Evolutionary conservation across 1,284 basidiomycete genomes (phyloP), one percentile per base, ranked within the genome.

Genomic region (Vanrija humicola): DNA sequence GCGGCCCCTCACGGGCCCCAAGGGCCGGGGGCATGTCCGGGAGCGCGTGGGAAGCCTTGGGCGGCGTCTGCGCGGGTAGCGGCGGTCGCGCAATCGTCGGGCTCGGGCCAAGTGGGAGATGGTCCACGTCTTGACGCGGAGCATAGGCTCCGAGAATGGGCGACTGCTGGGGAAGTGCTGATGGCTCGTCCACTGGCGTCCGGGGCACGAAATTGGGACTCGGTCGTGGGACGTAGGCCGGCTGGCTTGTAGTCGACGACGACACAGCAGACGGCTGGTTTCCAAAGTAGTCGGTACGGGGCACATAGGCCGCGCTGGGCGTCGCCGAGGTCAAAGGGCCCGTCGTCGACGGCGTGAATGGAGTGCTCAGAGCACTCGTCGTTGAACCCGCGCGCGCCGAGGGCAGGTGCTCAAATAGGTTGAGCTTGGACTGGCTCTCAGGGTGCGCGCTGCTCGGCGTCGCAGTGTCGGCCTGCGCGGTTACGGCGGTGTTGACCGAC

Each of bases 391-490:
- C 14, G 1, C 56, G 54, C 3, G 48, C 39, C 9, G 57, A 55
- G 1, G 70, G 70, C 1, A 73, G 61, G 48, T 68, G 64, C 46
- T 70, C 69, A 10, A 63, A 51, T 8, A 70, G 52, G 43, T 70
- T 70, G 25, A 70, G 51, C 12, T 34, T 34, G 34, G 34, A 34
- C 34, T 34, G 12, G 12, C 12, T 15, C 14, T 34, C 34, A 12
- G 10, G 4, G 2, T 34, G 34, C 9, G 34, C 34, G 12, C 34
- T 34, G 34, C 10, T 34, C 34, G 34, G 12, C 12, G 34, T 34
- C 9, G 34, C 34, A 34, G 34, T 34, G 14, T 50, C 40, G 10
- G 40, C 16, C 10, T n/a, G 8, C 4, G 12, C 34, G 18, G 19
- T 42, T 16, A 42, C n/a, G 15, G 40, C n/a, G 3, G 40, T 21